Evolutionary conservation across 768 basidiomycete species (phyloP), one percentile per base, ranked within the genome.

Genomic region (Boletus reticuloceps): DNA sequence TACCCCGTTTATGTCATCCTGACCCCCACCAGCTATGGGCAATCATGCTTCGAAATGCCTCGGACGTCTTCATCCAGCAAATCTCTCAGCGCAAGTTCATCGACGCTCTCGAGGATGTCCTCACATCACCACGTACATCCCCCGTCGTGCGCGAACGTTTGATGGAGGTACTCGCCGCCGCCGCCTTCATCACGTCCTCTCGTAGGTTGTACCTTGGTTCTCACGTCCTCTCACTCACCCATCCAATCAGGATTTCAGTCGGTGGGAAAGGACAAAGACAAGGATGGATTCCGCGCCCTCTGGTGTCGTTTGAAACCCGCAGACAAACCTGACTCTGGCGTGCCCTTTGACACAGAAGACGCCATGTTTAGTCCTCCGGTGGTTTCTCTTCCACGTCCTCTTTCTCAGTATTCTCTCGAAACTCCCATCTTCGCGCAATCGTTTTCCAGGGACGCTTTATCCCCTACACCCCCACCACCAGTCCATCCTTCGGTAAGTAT

Each of bases 31-130:
- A 91, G 89, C 67, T 97, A 8, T 95, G 93, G 94, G 87, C 92
- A 3, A 86, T 95, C 61, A 89, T 95, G 86, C 79, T 95, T 37
- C 84, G 85, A 29, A 94, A 95, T 65, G 85, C 86, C 4, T 81
- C 85, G 1, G 83, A 86, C 11, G 65, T 81, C 14, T 93, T 94
- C 64, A 80, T 91, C 36, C 69, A 79, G 13, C 85, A 90, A 61
- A 86, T 83, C 38, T 79, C 82, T 14, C 77, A 85, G 32, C 83
- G 84, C 63, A 93, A 93, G 67, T 94, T 94, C 64, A 71, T 89
- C 19, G 87, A 91, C 49, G 84, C 82, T 1, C 74, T 94, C 17
- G 91, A 93, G 56, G 89, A 92, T 17, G 79, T 90, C 19, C 72
- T 93, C 5, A 74, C 71, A 2, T 82, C 81, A 0, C 63, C 81